A percentile compares a stretch with the other conserved stretches of the same genome.
Evolutionary conservation across 805 yeast species (phyloP).

Genomic region (Saturnispora galanensis): DNA sequence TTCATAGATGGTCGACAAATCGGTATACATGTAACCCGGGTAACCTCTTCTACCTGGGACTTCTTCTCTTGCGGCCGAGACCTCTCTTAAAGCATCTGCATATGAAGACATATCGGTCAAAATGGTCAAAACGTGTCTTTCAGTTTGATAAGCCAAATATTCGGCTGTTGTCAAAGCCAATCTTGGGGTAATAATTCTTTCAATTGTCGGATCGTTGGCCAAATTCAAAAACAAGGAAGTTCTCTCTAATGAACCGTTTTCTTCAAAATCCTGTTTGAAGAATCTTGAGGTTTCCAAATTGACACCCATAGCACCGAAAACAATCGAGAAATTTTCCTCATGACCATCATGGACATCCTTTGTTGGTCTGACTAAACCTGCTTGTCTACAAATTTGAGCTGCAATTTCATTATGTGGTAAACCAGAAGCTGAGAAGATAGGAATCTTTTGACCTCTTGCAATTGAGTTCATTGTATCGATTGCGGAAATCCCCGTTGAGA

Average conservation of each 20-base stretch:
- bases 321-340: slow-evolving; percentile 98
- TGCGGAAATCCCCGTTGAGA: slow-evolving; percentile 96
- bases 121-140: slow-evolving; percentile 96
- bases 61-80: slow-evolving; percentile 99
- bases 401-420: slow-evolving; percentile 99
- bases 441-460: slow-evolving; percentile 99
- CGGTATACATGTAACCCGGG: slow-evolving; percentile 99
- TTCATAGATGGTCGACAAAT: slow-evolving; percentile 96
- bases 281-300: slow-evolving; percentile 97
- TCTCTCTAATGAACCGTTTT: slow-evolving; percentile 96
- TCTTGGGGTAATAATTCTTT: slow-evolving; percentile 98
- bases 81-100: slow-evolving; percentile 99
- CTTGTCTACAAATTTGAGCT: slow-evolving; percentile 99
- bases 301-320: slow-evolving; percentile 99
- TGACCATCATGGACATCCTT: slow-evolving; percentile 99
- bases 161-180: slow-evolving; percentile 98
- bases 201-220: slow-evolving; percentile 99
- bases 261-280: slow-evolving; percentile 98
- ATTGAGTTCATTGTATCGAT: slow-evolving; percentile 99
- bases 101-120: slow-evolving; percentile 99
- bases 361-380: slow-evolving; percentile 97
- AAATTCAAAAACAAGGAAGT: slow-evolving; percentile 91
- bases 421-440: slow-evolving; percentile 98
- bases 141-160: slow-evolving; percentile 97
- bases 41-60: slow-evolving; percentile 99